phyloP scores from a whole-genome alignment of 768 basidiomycete genomes.

The Pleurotus platypus region DNA sequence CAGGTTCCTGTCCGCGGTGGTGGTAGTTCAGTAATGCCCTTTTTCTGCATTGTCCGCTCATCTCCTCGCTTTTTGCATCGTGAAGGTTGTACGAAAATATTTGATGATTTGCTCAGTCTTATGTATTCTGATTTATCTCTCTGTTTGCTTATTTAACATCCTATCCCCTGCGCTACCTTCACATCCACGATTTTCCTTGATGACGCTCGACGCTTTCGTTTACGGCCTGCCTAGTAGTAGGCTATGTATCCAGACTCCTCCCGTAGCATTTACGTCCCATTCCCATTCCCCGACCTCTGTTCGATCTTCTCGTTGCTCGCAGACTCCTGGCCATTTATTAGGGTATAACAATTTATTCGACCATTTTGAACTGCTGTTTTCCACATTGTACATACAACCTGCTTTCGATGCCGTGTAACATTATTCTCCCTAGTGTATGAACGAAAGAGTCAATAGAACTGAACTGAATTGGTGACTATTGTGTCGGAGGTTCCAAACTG shows the following conservation, averaged over 20 bases:
- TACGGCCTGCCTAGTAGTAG: no score
- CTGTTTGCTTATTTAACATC: not conserved
- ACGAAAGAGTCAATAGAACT: not conserved
- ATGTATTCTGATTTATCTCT: not conserved
- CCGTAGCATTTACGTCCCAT: not conserved
- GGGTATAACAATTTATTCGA: slow-evolving; percentile 1
- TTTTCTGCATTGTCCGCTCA: not conserved
- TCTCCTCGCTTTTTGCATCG: slow-evolving; percentile 1
- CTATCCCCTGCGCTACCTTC: not conserved
- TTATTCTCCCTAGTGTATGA: not conserved
- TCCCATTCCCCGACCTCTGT: not conserved
- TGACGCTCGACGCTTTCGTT: not conserved
- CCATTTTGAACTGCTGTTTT: not conserved
- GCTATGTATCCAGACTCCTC: not conserved
- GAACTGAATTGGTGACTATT: not conserved
- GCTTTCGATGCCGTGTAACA: slow-evolving; percentile 3
- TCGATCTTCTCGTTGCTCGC: not conserved
- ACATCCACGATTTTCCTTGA: not conserved
- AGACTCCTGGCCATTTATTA: not conserved
- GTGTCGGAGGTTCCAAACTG: not conserved
- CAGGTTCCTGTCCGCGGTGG: slow-evolving; percentile 50
- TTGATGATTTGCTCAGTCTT: slow-evolving; percentile 1
- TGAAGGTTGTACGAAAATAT: not conserved
- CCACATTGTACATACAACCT: slow-evolving; percentile 7
- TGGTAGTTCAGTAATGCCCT: slow-evolving; percentile 28